Evolutionary conservation across 2,329 filamentous ascomycete genomes (phyloP).

Genomic region (Colletotrichum acutatum): DNA sequence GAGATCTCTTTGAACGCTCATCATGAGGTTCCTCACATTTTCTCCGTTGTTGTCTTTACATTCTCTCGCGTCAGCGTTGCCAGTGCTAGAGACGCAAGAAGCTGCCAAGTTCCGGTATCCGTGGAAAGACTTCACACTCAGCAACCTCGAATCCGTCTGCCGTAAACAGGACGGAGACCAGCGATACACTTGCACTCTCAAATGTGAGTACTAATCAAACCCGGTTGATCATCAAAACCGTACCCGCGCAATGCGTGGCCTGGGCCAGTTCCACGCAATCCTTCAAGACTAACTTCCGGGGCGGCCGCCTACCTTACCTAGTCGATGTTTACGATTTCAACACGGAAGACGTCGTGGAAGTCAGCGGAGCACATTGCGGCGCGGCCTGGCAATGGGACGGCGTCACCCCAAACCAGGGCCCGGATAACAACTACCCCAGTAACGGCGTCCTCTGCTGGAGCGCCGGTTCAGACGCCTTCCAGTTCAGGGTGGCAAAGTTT

Average conservation of each 20-base stretch:
- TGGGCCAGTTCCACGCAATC: background rate
- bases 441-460: constrained; percentile 32
- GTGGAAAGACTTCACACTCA: constrained; percentile 32
- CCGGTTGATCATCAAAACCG: background rate
- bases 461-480: constrained; percentile 21
- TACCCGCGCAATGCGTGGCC: background rate
- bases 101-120: constrained; percentile 26
- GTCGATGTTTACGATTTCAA: constrained; percentile 37
- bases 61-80: constrained; percentile 13
- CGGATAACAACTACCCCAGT: constrained; percentile 41
- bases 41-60: background rate
- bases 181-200: constrained; percentile 24
- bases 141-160: constrained; percentile 29
- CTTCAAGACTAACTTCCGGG: background rate
- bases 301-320: background rate
- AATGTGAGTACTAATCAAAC: constrained; percentile 13
- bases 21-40: constrained; percentile 1
- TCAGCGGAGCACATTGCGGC: constrained; percentile 37
- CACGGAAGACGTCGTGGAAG: constrained; percentile 32
- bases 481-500: constrained; percentile 31
- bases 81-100: background rate
- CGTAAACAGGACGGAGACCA: background rate
- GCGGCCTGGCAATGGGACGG: constrained; percentile 41
- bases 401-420: constrained; percentile 33
- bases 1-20: background rate